phyloP scores from a whole-genome alignment of 2,329 filamentous ascomycete species.

The Calcarisporium arbuscula region DNA sequence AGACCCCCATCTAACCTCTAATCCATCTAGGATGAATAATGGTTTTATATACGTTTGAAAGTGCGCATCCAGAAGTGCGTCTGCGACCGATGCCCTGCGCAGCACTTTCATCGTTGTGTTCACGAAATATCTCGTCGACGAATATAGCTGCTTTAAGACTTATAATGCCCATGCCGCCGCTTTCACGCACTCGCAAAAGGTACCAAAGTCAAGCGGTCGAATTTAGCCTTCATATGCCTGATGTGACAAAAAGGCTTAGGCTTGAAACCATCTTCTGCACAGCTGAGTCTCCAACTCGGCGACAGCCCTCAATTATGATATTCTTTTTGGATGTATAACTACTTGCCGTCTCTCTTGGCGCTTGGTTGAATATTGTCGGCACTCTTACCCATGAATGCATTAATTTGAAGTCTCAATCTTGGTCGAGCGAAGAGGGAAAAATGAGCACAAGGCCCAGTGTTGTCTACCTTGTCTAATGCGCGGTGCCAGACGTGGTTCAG shows the following conservation, averaged over 20 bases:
- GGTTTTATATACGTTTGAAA: constrained; percentile 17
- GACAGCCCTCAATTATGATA: constrained; percentile 1
- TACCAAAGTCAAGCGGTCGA: constrained; percentile 32
- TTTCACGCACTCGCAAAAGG: constrained; percentile 29
- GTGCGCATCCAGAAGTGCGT: constrained; percentile 11
- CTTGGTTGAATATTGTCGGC: constrained; percentile 18
- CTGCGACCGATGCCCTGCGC: constrained; percentile 11
- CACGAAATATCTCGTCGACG: constrained; percentile 20
- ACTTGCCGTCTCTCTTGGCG: constrained; percentile 12
- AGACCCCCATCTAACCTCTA: constrained; percentile 32
- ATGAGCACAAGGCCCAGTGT: too few relatives aligned
- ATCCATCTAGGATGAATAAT: constrained; percentile 36
- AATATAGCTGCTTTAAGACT: constrained; percentile 18
- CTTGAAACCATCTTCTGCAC: constrained; percentile 1
- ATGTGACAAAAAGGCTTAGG: neutral
- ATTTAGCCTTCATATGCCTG: constrained; percentile 11
- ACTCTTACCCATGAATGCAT: constrained; percentile 17
- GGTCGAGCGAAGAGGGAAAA: constrained; percentile 18
- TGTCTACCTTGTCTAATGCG: too few relatives aligned
- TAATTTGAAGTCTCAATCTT: constrained; percentile 17
- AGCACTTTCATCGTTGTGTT: too few relatives aligned
- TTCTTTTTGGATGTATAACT: constrained; percentile 9
- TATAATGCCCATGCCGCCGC: constrained; percentile 10
- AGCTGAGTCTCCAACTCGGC: constrained; percentile 1
- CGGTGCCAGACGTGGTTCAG: too few relatives aligned